These are phyloP conservation scores for Fennellomyces sp. DNA, from an alignment of 371 early-diverging fungal genomes.

Conservation along the genomic window DNA sequence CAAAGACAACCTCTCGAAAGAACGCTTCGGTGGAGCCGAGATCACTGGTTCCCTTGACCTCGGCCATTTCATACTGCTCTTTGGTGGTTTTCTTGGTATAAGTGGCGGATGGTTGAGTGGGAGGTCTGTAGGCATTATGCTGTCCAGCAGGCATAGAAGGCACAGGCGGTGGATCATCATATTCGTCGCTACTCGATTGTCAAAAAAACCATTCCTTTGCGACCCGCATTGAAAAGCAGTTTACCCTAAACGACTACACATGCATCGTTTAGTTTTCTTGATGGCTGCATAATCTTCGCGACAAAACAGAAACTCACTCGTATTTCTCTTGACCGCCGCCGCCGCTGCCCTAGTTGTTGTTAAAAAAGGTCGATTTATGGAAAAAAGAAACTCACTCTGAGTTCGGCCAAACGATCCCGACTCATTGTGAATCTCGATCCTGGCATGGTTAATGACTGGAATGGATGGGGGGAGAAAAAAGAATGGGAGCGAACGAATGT, in stretches of 20 bases:
- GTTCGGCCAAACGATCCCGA: constrained; percentile 53
- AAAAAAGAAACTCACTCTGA: constrained; percentile 29
- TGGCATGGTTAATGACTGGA: constrained; percentile 33
- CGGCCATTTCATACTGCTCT: constrained; percentile 52
- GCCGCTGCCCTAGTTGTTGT: constrained; percentile 5
- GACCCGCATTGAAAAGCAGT: background rate
- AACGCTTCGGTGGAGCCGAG: constrained; percentile 48
- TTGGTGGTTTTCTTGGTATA: constrained; percentile 28
- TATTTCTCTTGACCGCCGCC: constrained; percentile 41
- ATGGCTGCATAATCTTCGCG: background rate
- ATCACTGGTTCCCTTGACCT: constrained; percentile 14
- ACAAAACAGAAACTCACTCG: constrained; percentile 51
- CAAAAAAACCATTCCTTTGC: background rate
- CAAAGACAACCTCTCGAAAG: constrained; percentile 45
- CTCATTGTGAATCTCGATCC: constrained; percentile 57
- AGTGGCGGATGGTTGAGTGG: constrained; percentile 41
- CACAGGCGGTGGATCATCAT: constrained; percentile 43
- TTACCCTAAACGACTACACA: background rate
- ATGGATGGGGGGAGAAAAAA: constrained; percentile 13
- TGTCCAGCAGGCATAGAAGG: constrained; percentile 31
- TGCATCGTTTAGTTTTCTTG: background rate
- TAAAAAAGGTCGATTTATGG: too few relatives aligned
- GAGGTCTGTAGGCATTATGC: constrained; percentile 38
- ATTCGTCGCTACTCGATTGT: constrained; percentile 33
- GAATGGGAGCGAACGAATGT: constrained; percentile 15